Evolutionary conservation across 1,284 basidiomycete genomes (phyloP).

Genomic region (Ganoderma resinaceum): DNA sequence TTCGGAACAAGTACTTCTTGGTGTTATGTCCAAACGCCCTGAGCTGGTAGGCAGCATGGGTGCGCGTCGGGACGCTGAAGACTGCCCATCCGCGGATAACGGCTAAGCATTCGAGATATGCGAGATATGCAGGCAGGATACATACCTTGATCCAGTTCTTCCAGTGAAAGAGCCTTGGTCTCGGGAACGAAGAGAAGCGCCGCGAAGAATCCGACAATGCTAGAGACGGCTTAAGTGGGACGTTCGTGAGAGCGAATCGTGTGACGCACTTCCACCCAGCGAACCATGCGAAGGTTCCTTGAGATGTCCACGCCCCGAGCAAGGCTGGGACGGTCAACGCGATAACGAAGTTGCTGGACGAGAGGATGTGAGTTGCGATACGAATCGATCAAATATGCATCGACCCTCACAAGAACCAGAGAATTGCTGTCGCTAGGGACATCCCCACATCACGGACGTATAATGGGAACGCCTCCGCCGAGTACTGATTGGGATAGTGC

Average conservation of each 20-base stretch:
- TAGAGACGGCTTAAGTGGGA: not conserved
- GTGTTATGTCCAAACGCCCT: constrained; percentile 59
- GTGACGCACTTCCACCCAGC: constrained; percentile 46
- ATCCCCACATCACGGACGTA: constrained; percentile 81
- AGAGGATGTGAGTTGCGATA: not conserved
- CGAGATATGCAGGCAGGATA: too few relatives aligned
- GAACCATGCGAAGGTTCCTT: constrained; percentile 69
- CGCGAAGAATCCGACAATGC: constrained; percentile 53
- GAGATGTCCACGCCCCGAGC: constrained; percentile 60
- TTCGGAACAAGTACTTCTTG: constrained; percentile 56
- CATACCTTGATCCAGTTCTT: constrained; percentile 56
- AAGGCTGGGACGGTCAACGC: constrained; percentile 73
- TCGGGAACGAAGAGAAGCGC: constrained; percentile 73
- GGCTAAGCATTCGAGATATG: not conserved
- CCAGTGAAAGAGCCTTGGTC: constrained; percentile 78
- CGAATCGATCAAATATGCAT: not conserved
- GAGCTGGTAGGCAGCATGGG: constrained; percentile 66
- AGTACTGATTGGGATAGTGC: constrained; percentile 44
- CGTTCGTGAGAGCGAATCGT: too few relatives aligned
- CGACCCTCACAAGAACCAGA: constrained; percentile 59
- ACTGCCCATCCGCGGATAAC: constrained; percentile 40
- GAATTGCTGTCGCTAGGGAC: constrained; percentile 66
- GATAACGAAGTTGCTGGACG: constrained; percentile 58
- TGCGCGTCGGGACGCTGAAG: constrained; percentile 67
- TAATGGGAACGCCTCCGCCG: constrained; percentile 76